Conservation (phyloP, 495 filamentous ascomycete genomes). For the Penicillium coffeae region DNA sequence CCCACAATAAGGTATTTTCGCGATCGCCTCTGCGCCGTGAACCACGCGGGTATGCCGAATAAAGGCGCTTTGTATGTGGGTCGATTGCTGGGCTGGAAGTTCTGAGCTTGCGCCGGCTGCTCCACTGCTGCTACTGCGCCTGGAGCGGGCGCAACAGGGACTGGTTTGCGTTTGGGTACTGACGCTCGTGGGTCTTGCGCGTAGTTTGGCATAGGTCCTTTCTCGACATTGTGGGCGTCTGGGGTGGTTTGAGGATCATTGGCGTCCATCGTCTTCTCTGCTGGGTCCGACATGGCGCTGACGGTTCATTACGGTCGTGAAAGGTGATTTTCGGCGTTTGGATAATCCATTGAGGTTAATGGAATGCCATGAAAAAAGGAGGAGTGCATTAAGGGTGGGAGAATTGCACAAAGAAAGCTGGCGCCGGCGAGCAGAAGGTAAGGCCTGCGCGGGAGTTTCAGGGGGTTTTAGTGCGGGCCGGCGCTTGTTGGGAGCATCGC, state of each 20-base stretch:
- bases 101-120: neutral
- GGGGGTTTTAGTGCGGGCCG: no score
- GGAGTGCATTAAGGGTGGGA: no score
- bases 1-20: constrained; percentile 26
- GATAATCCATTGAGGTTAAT: no score
- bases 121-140: neutral
- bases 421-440: no score
- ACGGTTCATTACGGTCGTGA: neutral
- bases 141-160: constrained; percentile 6
- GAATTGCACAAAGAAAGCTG: no score
- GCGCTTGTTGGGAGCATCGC: no score
- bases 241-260: neutral
- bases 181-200: constrained; percentile 1
- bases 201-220: neutral
- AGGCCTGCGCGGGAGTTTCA: no score
- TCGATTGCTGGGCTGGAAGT: neutral
- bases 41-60: neutral
- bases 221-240: neutral
- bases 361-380: no score
- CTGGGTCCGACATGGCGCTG: neutral
- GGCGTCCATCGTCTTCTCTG: neutral
- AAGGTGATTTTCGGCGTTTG: neutral
- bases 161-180: constrained; percentile 25
- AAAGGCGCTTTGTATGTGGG: neutral
- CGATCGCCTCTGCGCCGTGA: constrained; percentile 8